Conservation (phyloP, 208 protist species). For the Leishmania turanica region DNA sequence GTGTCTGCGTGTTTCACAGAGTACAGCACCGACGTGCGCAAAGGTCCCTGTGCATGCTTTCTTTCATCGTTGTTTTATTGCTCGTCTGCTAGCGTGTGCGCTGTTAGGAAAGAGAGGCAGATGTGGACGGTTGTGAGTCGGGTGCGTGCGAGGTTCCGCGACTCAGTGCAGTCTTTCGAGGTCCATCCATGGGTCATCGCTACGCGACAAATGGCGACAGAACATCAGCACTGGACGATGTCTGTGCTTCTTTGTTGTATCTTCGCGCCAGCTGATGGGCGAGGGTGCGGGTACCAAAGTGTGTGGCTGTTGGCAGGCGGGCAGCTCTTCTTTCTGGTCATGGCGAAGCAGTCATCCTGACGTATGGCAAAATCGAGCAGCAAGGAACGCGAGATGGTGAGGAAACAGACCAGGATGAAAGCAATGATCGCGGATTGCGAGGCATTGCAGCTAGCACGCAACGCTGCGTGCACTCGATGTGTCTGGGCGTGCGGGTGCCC, state of each 20-base stretch:
- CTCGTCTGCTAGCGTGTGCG: neutral
- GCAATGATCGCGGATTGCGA: neutral
- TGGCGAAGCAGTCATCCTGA: neutral
- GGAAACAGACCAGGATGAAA: neutral
- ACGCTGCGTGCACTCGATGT: neutral
- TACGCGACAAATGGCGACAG: neutral
- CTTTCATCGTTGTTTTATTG: conserved; percentile 4
- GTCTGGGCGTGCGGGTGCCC: neutral
- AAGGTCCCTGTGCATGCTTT: neutral
- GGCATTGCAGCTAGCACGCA: neutral
- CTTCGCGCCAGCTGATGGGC: neutral
- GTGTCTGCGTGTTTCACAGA: neutral
- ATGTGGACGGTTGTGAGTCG: neutral
- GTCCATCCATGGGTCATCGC: neutral
- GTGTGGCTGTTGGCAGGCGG: neutral
- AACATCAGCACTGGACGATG: neutral
- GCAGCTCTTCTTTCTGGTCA: neutral
- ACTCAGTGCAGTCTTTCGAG: neutral
- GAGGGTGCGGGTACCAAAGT: neutral
- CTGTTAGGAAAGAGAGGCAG: neutral
- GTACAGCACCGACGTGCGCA: neutral
- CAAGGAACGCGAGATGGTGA: neutral
- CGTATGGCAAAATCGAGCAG: too few relatives aligned
- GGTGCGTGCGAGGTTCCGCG: neutral
- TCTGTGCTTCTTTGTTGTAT: conserved; percentile 12